Evolutionary conservation across 2,329 filamentous ascomycete species (phyloP).

Genomic region (Neobulgaria alba): DNA sequence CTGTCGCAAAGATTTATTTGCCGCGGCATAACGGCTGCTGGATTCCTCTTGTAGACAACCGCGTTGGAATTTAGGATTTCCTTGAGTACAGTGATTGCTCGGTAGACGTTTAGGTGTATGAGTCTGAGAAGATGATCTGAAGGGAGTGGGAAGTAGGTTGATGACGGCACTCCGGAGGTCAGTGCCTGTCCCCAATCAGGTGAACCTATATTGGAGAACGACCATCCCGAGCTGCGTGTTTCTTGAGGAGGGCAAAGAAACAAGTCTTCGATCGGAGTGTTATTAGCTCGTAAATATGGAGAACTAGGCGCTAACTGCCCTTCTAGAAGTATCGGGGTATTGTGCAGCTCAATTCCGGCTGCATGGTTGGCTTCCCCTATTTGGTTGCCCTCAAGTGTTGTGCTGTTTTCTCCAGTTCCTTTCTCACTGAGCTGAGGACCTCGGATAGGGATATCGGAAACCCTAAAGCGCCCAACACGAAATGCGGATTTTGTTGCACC

Average conservation of each 20-base stretch:
- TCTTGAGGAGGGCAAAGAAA: too few species aligned
- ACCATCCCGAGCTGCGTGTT: too few species aligned
- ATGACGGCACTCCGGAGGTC: too few species aligned
- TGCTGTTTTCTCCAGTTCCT: background rate
- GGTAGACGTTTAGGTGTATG: slow-evolving; percentile 19
- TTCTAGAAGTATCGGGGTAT: too few species aligned
- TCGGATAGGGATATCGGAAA: slow-evolving; percentile 3
- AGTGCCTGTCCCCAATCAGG: too few species aligned
- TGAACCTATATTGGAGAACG: too few species aligned
- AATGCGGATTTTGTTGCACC: slow-evolving; percentile 3
- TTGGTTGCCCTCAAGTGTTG: too few species aligned
- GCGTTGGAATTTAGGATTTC: slow-evolving; percentile 7
- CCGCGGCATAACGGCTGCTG: too few species aligned
- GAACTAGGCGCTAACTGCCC: too few species aligned
- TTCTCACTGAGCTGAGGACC: background rate
- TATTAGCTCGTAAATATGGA: background rate
- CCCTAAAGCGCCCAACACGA: slow-evolving; percentile 13
- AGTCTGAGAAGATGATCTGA: slow-evolving; percentile 21
- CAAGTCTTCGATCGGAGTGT: too few species aligned
- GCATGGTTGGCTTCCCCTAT: background rate
- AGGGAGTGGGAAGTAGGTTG: slow-evolving; percentile 12
- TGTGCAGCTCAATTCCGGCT: background rate
- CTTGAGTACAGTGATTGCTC: slow-evolving; percentile 17
- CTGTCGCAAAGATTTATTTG: slow-evolving; percentile 13
- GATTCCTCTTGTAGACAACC: background rate